Evolutionary conservation across 257 asterid species (phyloP).

Genomic region (Petunia axillaris): DNA sequence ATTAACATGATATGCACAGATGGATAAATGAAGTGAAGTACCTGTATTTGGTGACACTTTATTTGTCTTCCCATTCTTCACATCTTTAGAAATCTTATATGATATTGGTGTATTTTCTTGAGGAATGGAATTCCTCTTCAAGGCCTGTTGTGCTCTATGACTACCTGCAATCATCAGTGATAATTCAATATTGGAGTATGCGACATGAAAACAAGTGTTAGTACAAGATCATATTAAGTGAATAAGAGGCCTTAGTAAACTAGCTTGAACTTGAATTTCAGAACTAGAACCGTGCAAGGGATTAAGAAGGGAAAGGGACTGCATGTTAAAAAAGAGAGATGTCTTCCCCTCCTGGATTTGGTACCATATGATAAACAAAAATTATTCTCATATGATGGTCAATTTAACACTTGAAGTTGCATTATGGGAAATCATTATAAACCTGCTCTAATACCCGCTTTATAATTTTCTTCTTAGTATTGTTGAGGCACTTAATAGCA

Average conservation of each 20-base stretch:
- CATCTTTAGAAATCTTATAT: conserved; percentile 38
- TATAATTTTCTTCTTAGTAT: too few species aligned
- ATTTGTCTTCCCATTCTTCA: conserved; percentile 46
- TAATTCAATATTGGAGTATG: neutral
- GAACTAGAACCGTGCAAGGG: too few species aligned
- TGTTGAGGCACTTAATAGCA: too few species aligned
- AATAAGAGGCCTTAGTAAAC: conserved; percentile 14
- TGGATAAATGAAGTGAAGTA: conserved; percentile 25
- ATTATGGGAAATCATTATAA: too few species aligned
- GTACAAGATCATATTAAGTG: neutral
- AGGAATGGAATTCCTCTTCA: conserved; percentile 39
- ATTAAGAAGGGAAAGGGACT: too few species aligned
- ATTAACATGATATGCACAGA: neutral
- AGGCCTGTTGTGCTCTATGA: conserved; percentile 32
- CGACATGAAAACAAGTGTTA: neutral
- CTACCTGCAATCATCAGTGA: conserved; percentile 39
- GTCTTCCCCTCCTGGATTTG: too few species aligned
- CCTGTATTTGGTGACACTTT: conserved; percentile 58
- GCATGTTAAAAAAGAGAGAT: too few species aligned
- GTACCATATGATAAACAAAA: too few species aligned
- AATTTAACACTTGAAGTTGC: too few species aligned
- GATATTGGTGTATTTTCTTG: conserved; percentile 28
- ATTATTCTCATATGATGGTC: too few species aligned
- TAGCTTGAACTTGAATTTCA: too few species aligned
- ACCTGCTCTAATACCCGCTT: too few species aligned